phyloP scores from a whole-genome alignment of 129 eudicot species.

The Centrapalus pauciflorus region DNA sequence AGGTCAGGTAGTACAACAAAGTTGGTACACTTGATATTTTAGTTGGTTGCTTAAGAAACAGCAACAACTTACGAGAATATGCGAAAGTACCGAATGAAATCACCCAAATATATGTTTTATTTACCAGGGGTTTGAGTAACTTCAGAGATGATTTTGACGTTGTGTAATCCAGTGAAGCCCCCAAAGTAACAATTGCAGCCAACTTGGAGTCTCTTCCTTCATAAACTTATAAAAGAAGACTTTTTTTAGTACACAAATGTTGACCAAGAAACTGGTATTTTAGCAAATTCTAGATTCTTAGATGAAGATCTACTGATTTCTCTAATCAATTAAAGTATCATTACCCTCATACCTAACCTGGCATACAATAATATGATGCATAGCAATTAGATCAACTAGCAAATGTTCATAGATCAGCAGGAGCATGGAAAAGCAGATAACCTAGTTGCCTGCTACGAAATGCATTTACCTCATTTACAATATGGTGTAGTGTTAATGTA shows the following conservation, averaged over 20 bases:
- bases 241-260: neutral
- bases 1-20: no score
- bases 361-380: slow-evolving; percentile 1
- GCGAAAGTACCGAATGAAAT: slow-evolving; percentile 8
- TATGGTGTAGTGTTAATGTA: no score
- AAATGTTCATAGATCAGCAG: no score
- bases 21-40: no score
- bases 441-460: neutral
- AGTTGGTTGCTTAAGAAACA: no score
- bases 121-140: slow-evolving; percentile 55
- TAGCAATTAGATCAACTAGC: no score
- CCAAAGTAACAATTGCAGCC: slow-evolving; percentile 62
- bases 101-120: neutral
- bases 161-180: slow-evolving; percentile 69
- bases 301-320: neutral
- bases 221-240: slow-evolving; percentile 32
- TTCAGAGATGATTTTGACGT: slow-evolving; percentile 63
- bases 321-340: neutral
- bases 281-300: neutral
- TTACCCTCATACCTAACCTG: neutral
- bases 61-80: no score
- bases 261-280: neutral
- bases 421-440: neutral
- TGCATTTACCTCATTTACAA: neutral
- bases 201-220: slow-evolving; percentile 41